A percentile compares a stretch with the other conserved stretches of the same genome.
Conservation (phyloP, 2,329 filamentous ascomycete genomes). For the Trichoderma aggressivum region DNA sequence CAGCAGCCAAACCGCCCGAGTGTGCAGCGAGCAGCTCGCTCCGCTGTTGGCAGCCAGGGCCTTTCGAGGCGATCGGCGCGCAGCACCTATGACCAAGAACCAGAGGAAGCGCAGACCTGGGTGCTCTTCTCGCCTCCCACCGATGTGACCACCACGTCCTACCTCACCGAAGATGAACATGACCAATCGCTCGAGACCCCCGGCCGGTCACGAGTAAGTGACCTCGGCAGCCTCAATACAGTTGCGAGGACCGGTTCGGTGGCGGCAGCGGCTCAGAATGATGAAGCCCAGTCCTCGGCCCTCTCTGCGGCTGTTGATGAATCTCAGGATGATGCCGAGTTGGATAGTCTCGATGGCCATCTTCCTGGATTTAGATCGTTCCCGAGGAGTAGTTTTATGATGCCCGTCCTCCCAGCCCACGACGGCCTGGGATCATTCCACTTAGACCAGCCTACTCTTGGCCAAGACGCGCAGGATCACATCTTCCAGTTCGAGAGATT, state of each 20-base stretch:
- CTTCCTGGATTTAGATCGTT: constrained; percentile 79
- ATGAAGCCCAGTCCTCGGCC: constrained; percentile 39
- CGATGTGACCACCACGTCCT: constrained; percentile 60
- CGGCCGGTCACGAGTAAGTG: constrained; percentile 71
- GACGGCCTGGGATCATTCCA: constrained; percentile 88
- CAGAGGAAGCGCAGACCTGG: constrained; percentile 87
- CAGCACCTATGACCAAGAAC: constrained; percentile 33
- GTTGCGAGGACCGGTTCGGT: constrained; percentile 54
- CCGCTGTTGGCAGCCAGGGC: constrained; percentile 39
- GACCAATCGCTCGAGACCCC: constrained; percentile 61
- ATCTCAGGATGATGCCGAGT: constrained; percentile 64
- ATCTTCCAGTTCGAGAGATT: constrained; percentile 85
- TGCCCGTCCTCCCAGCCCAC: constrained; percentile 80
- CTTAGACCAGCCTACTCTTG: constrained; percentile 54
- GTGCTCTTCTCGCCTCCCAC: constrained; percentile 83
- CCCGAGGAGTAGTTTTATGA: constrained; percentile 45
- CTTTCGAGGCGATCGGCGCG: constrained; percentile 26
- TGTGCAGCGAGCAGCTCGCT: constrained; percentile 46
- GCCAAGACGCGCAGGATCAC: constrained; percentile 69
- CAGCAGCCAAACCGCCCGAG: constrained; percentile 56
- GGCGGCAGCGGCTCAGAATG: constrained; percentile 36
- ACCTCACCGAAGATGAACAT: constrained; percentile 65
- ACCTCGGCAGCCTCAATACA: constrained; percentile 75
- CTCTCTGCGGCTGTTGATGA: constrained; percentile 38
- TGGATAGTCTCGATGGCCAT: constrained; percentile 92